Base-by-base conservation (phyloP, 148 eudicot genomes). In the Diospyros kaki region DNA sequence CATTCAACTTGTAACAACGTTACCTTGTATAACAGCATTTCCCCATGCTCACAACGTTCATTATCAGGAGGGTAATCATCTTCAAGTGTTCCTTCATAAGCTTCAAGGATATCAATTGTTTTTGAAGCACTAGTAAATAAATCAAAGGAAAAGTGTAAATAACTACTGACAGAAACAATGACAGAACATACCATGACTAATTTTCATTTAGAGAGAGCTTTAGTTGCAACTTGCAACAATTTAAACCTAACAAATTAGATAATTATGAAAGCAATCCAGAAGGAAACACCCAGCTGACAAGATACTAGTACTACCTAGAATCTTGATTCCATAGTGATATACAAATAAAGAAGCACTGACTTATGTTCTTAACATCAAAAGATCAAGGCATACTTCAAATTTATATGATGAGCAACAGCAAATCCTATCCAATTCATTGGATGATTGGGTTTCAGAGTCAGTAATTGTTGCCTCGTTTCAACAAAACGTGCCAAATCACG, bases 361-460 rank as follows among this genome's bases (percentile, higher is more conserved):
- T 28, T 28, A 28, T 28, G 28, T 28, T 28, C 38, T 44, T 45
- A 10, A 46, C 48, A 73, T 72, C n/a, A 9, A 12, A 66, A 55
- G 66, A 60, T 66, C 58, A 58, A 11, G n/a, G 51, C 77, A 44
- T 96, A 96, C 99, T 91, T 88, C 64, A 81, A 83, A 80, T 93
- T 96, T 46, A 93, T 72, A 83, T 96, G 98, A 64, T 96, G 98
- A 42, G 99, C 71, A 78, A 93, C 98, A 40, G 99, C 94, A 84
- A 93, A 96, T 43, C 99, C 98, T 71, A 96, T 96, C 99, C 99
- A 96, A 78, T 96, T 96, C 99, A 96, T 96, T 58, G 98, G 98
- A 83, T 93, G 97, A 87, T 96, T 93, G 69, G 98, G 95, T 79
- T 96, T 96, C 84, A 96, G 80, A 74, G 92, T 96, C 86, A 96